Conservation (phyloP, 345 rosid species). For the Pugionium cornutum region DNA sequence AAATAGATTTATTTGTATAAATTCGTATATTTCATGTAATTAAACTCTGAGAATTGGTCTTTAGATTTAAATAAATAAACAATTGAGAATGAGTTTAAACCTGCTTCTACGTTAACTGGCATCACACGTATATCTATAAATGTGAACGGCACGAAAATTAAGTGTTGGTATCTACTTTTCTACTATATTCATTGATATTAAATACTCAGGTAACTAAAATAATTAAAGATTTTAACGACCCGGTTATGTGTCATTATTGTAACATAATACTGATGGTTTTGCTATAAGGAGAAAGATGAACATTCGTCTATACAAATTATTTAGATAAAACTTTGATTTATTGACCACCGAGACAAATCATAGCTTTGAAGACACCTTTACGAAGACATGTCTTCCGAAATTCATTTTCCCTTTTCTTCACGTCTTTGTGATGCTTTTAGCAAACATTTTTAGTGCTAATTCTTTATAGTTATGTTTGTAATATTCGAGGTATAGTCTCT, state of each 20-base stretch:
- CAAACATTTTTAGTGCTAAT: slow-evolving; percentile 49
- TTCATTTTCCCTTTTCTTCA: slow-evolving; percentile 19
- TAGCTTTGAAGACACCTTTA: slow-evolving; percentile 43
- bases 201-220: background rate
- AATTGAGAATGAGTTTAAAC: slow-evolving; percentile 1
- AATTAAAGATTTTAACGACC: background rate
- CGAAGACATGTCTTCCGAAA: slow-evolving; percentile 33
- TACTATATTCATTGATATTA: slow-evolving; percentile 6
- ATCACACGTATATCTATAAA: slow-evolving; percentile 21
- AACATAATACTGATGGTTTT: background rate
- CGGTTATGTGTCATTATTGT: background rate
- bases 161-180: slow-evolving; percentile 22
- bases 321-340: background rate
- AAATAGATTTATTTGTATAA: too few relatives aligned
- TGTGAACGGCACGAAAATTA: slow-evolving; percentile 39
- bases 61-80: background rate
- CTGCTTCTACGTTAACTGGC: slow-evolving; percentile 23
- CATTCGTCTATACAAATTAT: background rate
- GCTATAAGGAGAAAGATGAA: background rate
- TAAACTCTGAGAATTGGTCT: background rate
- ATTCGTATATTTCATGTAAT: too few relatives aligned
- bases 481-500: background rate
- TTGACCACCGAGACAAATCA: slow-evolving; percentile 26
- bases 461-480: slow-evolving; percentile 8
- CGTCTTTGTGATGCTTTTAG: slow-evolving; percentile 48